Evolutionary conservation across 257 asterid genomes (phyloP).

Genomic region (Nicotiana sylvestris): DNA sequence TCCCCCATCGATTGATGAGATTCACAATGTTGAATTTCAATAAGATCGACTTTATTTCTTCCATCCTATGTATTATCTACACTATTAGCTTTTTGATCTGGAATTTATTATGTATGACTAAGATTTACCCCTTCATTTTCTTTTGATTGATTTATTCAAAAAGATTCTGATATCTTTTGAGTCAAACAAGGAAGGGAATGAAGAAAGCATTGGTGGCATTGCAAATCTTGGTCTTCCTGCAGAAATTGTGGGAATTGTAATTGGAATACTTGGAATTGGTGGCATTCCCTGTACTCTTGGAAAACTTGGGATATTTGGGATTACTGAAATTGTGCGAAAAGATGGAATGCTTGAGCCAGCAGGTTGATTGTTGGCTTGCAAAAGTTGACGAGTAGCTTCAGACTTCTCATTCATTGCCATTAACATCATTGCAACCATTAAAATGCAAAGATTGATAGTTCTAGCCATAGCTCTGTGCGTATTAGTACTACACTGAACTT

Average conservation of each 20-base stretch:
- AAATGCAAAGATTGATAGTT: background rate
- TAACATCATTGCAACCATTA: background rate
- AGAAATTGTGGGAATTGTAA: background rate
- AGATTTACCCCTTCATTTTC: no score
- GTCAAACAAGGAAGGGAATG: background rate
- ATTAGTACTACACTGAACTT: background rate
- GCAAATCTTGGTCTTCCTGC: background rate
- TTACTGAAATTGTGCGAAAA: background rate
- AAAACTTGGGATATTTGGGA: background rate
- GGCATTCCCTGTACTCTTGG: background rate
- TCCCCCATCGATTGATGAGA: no score
- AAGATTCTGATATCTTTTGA: no score
- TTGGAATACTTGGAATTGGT: background rate
- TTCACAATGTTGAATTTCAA: no score
- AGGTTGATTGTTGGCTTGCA: background rate
- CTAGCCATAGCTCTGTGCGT: background rate
- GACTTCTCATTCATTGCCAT: background rate
- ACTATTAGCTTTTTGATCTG: no score
- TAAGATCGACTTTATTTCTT: no score
- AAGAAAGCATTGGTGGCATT: slow-evolving; percentile 5
- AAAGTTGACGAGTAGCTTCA: background rate
- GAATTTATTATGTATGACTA: no score
- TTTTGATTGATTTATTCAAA: no score
- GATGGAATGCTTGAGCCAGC: background rate
- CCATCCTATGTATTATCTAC: no score